Conservation (phyloP, 2,329 filamentous ascomycete genomes). For the Microdochium bolleyi region DNA sequence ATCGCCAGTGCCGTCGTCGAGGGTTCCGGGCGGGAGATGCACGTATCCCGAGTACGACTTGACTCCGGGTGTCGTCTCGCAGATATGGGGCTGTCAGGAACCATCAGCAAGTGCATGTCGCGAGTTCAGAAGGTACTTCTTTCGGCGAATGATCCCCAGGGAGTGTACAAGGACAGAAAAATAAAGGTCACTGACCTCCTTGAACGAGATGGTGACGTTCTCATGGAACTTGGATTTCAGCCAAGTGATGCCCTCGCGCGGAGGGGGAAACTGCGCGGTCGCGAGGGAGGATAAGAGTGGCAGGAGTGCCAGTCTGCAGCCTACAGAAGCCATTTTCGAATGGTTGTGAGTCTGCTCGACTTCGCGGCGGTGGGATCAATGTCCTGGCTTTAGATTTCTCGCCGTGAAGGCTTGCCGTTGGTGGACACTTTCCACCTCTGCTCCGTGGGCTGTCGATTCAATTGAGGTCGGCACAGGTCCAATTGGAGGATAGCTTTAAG, state of each 20-base stretch:
- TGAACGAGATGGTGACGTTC: constrained; percentile 53
- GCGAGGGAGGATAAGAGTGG: constrained; percentile 6
- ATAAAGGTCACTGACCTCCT: too few species aligned
- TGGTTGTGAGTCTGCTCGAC: neutral
- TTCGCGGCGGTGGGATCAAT: too few species aligned
- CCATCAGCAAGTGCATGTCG: constrained; percentile 31
- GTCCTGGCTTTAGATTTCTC: too few species aligned
- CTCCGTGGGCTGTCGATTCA: too few species aligned
- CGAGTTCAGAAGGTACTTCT: neutral
- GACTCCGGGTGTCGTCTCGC: constrained; percentile 31
- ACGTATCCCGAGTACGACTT: constrained; percentile 34
- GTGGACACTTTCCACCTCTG: too few species aligned
- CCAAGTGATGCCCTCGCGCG: constrained; percentile 28
- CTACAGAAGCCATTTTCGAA: too few species aligned
- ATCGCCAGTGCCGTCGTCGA: constrained; percentile 17
- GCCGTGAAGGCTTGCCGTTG: too few species aligned
- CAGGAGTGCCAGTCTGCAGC: neutral
- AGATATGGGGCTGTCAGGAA: constrained; percentile 54
- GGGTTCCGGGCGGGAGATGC: constrained; percentile 31
- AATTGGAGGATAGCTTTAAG: too few species aligned
- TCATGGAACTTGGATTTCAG: constrained; percentile 48
- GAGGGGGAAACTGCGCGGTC: constrained; percentile 18
- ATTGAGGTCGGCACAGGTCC: too few species aligned
- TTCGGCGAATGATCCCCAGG: too few species aligned
- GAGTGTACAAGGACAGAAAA: too few species aligned